phyloP scores from a whole-genome alignment of 441 rosid species.

The Monsonia emarginata region DNA sequence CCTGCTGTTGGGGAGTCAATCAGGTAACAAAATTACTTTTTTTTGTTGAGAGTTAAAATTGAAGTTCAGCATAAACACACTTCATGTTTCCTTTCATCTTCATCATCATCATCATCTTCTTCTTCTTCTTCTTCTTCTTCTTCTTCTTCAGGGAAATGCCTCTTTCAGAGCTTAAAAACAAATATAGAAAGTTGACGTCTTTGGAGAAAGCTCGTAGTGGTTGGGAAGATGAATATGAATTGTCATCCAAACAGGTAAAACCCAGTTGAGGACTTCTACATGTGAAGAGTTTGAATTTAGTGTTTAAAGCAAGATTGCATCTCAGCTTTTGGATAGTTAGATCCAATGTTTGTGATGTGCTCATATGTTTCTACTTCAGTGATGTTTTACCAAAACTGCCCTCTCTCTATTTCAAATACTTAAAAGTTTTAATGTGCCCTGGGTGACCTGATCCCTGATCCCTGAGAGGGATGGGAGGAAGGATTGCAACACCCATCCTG shows the following conservation, averaged over 20 bases:
- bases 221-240: constrained; percentile 94
- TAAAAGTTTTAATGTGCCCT: too few relatives aligned
- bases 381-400: too few relatives aligned
- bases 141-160: constrained; percentile 92
- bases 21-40: constrained; percentile 38
- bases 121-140: too few relatives aligned
- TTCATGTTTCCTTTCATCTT: constrained; percentile 9
- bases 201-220: constrained; percentile 67
- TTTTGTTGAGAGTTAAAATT: constrained; percentile 9
- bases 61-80: constrained; percentile 11
- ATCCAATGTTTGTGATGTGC: too few relatives aligned
- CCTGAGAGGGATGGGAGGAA: too few relatives aligned
- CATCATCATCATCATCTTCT: too few relatives aligned
- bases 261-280: constrained; percentile 1
- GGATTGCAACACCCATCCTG: too few relatives aligned
- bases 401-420: too few relatives aligned
- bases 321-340: too few relatives aligned
- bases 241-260: constrained; percentile 86
- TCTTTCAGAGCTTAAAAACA: constrained; percentile 65
- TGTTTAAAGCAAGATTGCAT: too few relatives aligned
- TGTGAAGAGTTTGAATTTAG: neutral
- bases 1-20: constrained; percentile 95
- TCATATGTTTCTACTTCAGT: too few relatives aligned
- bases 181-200: constrained; percentile 65
- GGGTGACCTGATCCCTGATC: too few relatives aligned